Evolutionary conservation across 1,284 basidiomycete genomes (phyloP).

Genomic region (Ceratorhiza oryzae-sativae): DNA sequence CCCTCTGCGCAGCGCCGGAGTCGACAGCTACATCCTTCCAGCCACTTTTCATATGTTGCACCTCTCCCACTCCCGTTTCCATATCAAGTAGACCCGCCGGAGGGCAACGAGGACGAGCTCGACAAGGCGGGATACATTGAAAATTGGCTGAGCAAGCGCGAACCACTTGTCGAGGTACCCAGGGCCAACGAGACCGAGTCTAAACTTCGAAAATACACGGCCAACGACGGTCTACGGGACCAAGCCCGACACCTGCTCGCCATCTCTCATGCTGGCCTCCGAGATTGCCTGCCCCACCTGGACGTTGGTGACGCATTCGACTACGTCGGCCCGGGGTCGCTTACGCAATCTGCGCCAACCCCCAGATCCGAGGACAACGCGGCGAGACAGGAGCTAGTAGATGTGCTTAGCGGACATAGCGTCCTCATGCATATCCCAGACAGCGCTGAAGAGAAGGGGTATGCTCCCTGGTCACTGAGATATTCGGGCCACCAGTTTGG

Average conservation of each 20-base stretch:
- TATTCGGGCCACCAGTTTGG: slow-evolving; percentile 96
- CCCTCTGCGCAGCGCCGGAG: slow-evolving; percentile 80
- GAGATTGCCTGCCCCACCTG: slow-evolving; percentile 83
- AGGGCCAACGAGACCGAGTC: slow-evolving; percentile 31
- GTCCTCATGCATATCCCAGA: slow-evolving; percentile 63
- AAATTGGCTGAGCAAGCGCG: slow-evolving; percentile 69
- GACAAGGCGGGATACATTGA: slow-evolving; percentile 71
- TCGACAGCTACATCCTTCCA: slow-evolving; percentile 62
- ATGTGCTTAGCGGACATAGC: slow-evolving; percentile 81
- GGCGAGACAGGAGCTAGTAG: slow-evolving; percentile 73
- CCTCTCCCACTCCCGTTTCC: slow-evolving; percentile 89
- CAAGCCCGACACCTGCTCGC: slow-evolving; percentile 70
- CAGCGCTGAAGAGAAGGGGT: slow-evolving; percentile 56
- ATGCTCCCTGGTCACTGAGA: slow-evolving; percentile 87
- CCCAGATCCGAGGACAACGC: slow-evolving; percentile 49
- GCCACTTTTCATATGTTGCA: slow-evolving; percentile 83
- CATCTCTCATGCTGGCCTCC: slow-evolving; percentile 66
- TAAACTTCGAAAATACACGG: slow-evolving; percentile 46
- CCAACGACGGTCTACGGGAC: slow-evolving; percentile 56
- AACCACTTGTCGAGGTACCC: slow-evolving; percentile 57
- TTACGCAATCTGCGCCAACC: slow-evolving; percentile 50
- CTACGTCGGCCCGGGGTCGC: slow-evolving; percentile 63
- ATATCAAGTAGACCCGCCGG: slow-evolving; percentile 65
- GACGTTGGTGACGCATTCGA: slow-evolving; percentile 84
- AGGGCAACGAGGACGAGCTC: slow-evolving; percentile 53